Conservation (phyloP, 257 asterid species). For the Przewalskia tangutica region DNA sequence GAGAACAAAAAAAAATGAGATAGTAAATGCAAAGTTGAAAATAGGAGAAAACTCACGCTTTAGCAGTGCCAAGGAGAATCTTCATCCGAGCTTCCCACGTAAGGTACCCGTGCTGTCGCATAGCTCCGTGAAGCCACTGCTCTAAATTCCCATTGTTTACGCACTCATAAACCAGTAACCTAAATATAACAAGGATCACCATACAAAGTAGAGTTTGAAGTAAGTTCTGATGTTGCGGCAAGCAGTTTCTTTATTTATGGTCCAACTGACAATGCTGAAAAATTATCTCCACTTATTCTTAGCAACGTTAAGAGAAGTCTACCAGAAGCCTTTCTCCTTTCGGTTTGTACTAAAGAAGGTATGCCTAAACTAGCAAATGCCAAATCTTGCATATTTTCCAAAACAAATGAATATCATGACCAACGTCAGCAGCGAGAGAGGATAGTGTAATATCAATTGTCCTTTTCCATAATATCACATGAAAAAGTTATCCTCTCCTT, state of each 20-base stretch:
- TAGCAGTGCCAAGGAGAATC: constrained; percentile 46
- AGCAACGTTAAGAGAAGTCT: not conserved
- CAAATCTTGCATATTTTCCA: not conserved
- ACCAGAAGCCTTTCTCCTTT: not conserved
- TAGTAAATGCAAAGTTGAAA: not conserved
- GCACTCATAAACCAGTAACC: constrained; percentile 79
- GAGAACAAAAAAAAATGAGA: not conserved
- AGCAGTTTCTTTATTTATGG: not conserved
- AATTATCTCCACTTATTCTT: not conserved
- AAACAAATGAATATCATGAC: not conserved
- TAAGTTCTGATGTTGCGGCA: not conserved
- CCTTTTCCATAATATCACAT: not conserved
- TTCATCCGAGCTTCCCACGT: constrained; percentile 60
- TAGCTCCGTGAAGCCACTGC: constrained; percentile 74
- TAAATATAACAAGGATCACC: constrained; percentile 4
- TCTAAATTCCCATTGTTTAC: constrained; percentile 81
- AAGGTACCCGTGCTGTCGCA: constrained; percentile 38
- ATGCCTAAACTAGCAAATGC: not conserved
- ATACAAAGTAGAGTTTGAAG: not conserved
- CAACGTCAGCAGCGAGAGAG: not conserved
- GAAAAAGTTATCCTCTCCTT: not conserved
- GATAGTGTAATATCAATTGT: not conserved
- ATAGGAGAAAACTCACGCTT: constrained; percentile 23
- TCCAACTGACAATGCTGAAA: not conserved
- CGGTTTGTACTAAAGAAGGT: not conserved